Evolutionary conservation across 1,284 basidiomycete genomes (phyloP), one percentile per base, ranked within the genome.

Genomic region (Neotropicomus parvogracilis): DNA sequence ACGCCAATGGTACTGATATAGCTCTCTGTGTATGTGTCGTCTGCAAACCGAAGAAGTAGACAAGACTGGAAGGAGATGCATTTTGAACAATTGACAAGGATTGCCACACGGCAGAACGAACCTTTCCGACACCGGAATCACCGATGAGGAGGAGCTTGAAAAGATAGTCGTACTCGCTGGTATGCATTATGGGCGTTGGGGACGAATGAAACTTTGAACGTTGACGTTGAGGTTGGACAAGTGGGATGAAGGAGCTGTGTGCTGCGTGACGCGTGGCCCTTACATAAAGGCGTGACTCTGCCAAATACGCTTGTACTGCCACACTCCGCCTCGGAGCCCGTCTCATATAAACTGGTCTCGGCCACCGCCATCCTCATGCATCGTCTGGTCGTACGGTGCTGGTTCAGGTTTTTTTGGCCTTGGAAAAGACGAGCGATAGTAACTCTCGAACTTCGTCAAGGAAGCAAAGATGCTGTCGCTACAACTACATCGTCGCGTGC

Each of bases 1-100:
- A 99, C 93, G 57, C 95, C 95, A 71, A 99, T 99, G 26, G 95
- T 99, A 57, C 89, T 93, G 71, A 99, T 98, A 75, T 98, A 99
- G 65, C 90, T 94, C 72, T 97, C 95, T 48, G 97, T 99, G 79
- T 97, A 99, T 50, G 95, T 95, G 71, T 99, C 97, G 73, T 99
- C 97, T 62, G 95, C 95, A 70, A 99, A 99, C 68, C 97, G 93
- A 51, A 99, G 83, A 49, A 99, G 84, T 53, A 99, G 79, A 78
- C 97, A 99, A 40, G 95, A 98, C 85, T 99, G 77, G 53, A 46
- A 39, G 50, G 28, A 12, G 35, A 36, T 21, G n/a, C 10, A 4
- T 47, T 40, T 42, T 64, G 49, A 64, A 50, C 29, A 44, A 32
- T 28, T 42, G 48, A 39, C 24, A 14, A 36, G 40, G 34, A 33